These are phyloP conservation scores for Penicillium arizonense DNA, from an alignment of 495 filamentous ascomycete genomes.

Conservation along the genomic window DNA sequence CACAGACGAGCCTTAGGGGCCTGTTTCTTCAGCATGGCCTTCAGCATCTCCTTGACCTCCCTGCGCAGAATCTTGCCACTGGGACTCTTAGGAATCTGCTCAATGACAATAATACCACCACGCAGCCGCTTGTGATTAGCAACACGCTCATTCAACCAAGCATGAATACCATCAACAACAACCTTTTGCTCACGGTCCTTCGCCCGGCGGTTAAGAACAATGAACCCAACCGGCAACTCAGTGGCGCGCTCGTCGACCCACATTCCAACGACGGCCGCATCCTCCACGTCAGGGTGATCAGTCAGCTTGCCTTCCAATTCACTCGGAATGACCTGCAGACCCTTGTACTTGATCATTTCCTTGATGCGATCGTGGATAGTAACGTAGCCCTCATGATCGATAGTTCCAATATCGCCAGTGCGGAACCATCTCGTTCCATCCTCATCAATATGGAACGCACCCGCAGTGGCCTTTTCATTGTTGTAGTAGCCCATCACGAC, in stretches of 20 bases:
- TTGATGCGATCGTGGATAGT: constrained; percentile 71
- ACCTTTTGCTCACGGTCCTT: constrained; percentile 33
- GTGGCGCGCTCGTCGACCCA: constrained; percentile 60
- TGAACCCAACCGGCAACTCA: constrained; percentile 74
- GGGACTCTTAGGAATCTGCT: constrained; percentile 72
- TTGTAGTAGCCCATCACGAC: constrained; percentile 65
- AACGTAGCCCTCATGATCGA: constrained; percentile 52
- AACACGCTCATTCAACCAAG: constrained; percentile 50
- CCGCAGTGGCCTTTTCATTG: constrained; percentile 61
- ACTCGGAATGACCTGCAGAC: constrained; percentile 75
- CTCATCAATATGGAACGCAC: constrained; percentile 49
- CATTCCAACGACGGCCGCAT: constrained; percentile 68
- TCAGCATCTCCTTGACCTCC: constrained; percentile 44
- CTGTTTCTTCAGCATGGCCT: constrained; percentile 22
- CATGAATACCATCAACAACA: constrained; percentile 20
- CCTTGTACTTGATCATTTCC: constrained; percentile 78
- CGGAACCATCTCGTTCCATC: constrained; percentile 55
- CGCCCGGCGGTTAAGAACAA: constrained; percentile 48
- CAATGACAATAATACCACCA: constrained; percentile 71
- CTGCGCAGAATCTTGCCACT: constrained; percentile 80
- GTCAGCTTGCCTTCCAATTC: constrained; percentile 71
- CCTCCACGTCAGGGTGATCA: constrained; percentile 63
- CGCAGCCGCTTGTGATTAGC: constrained; percentile 66
- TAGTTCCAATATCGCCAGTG: constrained; percentile 55
- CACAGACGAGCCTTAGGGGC: constrained; percentile 15